A percentile compares a stretch with the other conserved stretches of the same genome.
Conservation (phyloP, 805 yeast species). For the Kodamaea kakaduensis region DNA sequence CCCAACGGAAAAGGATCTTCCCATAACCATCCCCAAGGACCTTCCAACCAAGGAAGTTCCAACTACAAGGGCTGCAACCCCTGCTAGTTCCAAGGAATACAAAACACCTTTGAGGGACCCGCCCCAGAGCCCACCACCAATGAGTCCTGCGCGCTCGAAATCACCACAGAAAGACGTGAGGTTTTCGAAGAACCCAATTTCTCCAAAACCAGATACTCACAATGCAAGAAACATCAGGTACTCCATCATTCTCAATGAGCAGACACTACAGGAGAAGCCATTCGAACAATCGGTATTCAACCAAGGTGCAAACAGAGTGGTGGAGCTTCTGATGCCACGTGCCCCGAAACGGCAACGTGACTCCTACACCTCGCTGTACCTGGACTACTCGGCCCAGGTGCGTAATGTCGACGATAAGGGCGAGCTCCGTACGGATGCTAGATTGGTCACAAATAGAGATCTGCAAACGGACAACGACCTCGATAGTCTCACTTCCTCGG, state of each 20-base stretch:
- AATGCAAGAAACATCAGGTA: background rate
- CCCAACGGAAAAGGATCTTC: too few species aligned
- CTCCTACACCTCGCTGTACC: conserved; percentile 15
- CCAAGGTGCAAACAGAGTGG: too few species aligned
- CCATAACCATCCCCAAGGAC: too few species aligned
- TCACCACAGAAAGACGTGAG: too few species aligned
- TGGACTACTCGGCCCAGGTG: conserved; percentile 20
- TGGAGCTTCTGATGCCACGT: background rate
- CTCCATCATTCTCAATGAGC: background rate
- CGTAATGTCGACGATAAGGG: conserved; percentile 20
- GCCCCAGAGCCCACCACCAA: too few species aligned
- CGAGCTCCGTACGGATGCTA: conserved; percentile 7
- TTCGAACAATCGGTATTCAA: background rate
- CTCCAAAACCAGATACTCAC: too few species aligned
- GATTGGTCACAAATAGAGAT: conserved; percentile 4
- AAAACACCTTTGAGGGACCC: too few species aligned
- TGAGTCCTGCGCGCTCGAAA: too few species aligned
- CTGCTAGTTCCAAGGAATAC: too few species aligned
- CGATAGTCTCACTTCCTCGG: conserved; percentile 12
- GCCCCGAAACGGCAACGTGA: conserved; percentile 6
- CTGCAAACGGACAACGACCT: conserved; percentile 9
- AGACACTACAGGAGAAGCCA: background rate
- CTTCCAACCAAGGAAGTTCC: too few species aligned
- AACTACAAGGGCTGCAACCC: too few species aligned
- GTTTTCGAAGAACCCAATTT: too few species aligned